Evolutionary conservation across 2,329 filamentous ascomycete genomes (phyloP), one percentile per base, ranked within the genome.

Genomic region (Plenodomus biglobosus): DNA sequence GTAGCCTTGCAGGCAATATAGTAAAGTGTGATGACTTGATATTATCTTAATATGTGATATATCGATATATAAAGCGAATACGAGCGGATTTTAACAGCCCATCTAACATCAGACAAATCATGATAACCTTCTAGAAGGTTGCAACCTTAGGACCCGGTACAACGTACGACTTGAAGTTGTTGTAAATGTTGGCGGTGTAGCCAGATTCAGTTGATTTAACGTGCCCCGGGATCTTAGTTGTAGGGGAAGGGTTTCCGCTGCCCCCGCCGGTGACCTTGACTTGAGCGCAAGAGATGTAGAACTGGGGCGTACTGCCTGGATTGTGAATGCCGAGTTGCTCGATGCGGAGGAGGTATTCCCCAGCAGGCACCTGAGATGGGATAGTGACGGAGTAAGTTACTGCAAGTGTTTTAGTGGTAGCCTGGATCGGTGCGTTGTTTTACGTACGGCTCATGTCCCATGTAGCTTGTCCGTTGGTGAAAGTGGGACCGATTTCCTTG

Each of bases 291-390:
- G 70, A 68, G 47, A 69, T 65, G 55, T 70, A 72, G 54, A 66
- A 68, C 21, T 68, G 58, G 18, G 56, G 56, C 5, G 44, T 37
- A 37, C 44, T 42, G 19, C 54, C 48, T 4, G 73, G 75, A 54
- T 75, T 73, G 62, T 78, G 76, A 21, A 79, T 70, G 10, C 65
- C 76, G 43, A 79, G 75, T 50, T 78, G 76, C 63, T 80, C 77
- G 43, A 76, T 73, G 19, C 77, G 71, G 32, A 79, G 65, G 16
- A 79, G 69, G 56, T 79, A 78, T 48, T 79, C 68, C 19, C 76
- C 76, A 17, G 70, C 60, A 3, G 76, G 68, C 5, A 73, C 62
- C 38, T 70, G 71, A 4, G 59, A 64, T 6, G 77, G 76, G 30
- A 79, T 70, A 4, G 59, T 69, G 43, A 70, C 73, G 8, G 58